Percentiles rank a stretch among this genome's conserved stretches.
Conservation (phyloP, 106 monocot genomes). For the Allium cepa region DNA sequence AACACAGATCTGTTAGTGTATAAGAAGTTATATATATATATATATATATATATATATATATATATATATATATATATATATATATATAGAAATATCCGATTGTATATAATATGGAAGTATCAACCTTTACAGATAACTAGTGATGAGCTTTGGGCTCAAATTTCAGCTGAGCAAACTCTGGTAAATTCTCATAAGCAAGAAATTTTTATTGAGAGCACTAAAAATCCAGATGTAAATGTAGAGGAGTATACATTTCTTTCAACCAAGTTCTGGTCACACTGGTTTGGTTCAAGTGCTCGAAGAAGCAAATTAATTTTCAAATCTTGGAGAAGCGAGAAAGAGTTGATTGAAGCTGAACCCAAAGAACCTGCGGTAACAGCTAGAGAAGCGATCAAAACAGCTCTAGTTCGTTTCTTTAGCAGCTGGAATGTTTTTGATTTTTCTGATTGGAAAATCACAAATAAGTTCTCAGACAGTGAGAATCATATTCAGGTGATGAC, state of each 20-base stretch:
- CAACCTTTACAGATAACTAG: constrained; percentile 55
- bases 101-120: not conserved
- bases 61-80: no score
- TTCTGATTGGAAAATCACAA: constrained; percentile 39
- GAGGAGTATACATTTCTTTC: constrained; percentile 53
- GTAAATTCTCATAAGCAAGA: constrained; percentile 19
- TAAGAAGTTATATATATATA: no score
- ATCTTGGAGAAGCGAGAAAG: constrained; percentile 72
- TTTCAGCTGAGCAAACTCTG: constrained; percentile 27
- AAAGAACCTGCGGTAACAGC: constrained; percentile 22
- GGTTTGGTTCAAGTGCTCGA: constrained; percentile 58
- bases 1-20: no score
- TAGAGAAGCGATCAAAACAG: constrained; percentile 42
- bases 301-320: constrained; percentile 57
- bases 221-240: constrained; percentile 36
- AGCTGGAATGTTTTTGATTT: constrained; percentile 35
- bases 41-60: no score
- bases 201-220: constrained; percentile 19
- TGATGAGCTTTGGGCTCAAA: constrained; percentile 58
- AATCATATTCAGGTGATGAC: constrained; percentile 55
- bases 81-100: no score
- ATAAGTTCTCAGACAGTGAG: constrained; percentile 16
- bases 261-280: constrained; percentile 65
- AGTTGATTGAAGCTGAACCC: constrained; percentile 31
- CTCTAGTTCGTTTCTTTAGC: constrained; percentile 33